Conservation (phyloP, 345 rosid genomes). For the Rhizophora apiculata region DNA sequence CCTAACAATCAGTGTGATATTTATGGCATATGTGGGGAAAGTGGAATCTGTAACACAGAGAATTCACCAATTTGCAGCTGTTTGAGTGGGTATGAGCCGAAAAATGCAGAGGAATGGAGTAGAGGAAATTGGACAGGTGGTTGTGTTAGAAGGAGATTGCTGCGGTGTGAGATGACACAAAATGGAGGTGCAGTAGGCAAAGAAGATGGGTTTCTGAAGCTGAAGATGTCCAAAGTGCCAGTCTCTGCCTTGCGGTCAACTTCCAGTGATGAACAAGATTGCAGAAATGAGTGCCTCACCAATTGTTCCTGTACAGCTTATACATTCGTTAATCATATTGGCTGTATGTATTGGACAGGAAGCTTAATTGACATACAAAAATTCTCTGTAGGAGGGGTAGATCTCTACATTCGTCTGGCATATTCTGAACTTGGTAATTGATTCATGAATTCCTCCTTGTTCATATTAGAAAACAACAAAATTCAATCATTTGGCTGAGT, state of each 20-base stretch:
- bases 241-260: constrained; percentile 24
- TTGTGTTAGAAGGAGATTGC: constrained; percentile 27
- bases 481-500: background rate
- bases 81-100: constrained; percentile 49
- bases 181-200: constrained; percentile 21
- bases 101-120: constrained; percentile 25
- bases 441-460: background rate
- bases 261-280: constrained; percentile 17
- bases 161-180: constrained; percentile 27
- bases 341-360: constrained; percentile 18
- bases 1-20: constrained; percentile 32
- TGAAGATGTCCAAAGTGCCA: constrained; percentile 40
- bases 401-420: constrained; percentile 21
- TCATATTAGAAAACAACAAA: background rate
- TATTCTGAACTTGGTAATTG: constrained; percentile 10
- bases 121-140: constrained; percentile 37
- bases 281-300: constrained; percentile 33
- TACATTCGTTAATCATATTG: constrained; percentile 7
- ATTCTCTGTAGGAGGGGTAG: constrained; percentile 12
- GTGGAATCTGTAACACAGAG: constrained; percentile 44
- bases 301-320: constrained; percentile 38
- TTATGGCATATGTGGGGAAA: constrained; percentile 63
- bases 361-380: constrained; percentile 13
- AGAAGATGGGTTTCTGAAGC: constrained; percentile 40
- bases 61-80: constrained; percentile 43